Conservation (phyloP, 2,329 filamentous ascomycete genomes). For the Hansfordia pulvinata region DNA sequence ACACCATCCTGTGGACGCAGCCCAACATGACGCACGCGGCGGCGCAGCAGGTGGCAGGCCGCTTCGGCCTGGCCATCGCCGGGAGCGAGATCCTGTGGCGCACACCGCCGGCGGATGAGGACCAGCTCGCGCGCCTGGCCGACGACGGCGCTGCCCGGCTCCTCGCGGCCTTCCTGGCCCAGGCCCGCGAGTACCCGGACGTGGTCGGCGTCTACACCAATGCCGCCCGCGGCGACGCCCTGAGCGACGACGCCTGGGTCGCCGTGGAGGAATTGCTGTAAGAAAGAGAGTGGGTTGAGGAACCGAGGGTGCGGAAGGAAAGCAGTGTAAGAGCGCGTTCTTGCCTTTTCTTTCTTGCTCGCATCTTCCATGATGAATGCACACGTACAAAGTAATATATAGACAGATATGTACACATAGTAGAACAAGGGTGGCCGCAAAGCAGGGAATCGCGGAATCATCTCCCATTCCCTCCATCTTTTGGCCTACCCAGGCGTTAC, state of each 20-base stretch:
- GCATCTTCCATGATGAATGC: no score
- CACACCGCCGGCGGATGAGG: constrained; percentile 68
- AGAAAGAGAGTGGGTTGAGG: no score
- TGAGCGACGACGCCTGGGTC: constrained; percentile 40
- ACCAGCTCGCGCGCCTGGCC: constrained; percentile 55
- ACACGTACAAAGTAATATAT: no score
- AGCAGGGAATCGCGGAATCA: no score
- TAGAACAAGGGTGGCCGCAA: no score
- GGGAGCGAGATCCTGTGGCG: constrained; percentile 76
- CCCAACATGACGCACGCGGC: constrained; percentile 50
- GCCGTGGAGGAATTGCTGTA: constrained; percentile 36
- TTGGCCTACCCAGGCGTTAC: no score
- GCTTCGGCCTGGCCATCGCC: constrained; percentile 52
- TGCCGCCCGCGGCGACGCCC: constrained; percentile 31
- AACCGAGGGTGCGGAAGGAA: no score
- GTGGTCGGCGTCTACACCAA: constrained; percentile 76
- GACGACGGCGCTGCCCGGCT: constrained; percentile 37
- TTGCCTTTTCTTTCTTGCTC: no score
- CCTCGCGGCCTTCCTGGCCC: constrained; percentile 45
- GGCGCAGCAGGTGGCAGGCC: constrained; percentile 47
- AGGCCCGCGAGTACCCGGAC: constrained; percentile 52
- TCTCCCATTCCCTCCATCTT: no score
- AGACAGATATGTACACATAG: background rate
- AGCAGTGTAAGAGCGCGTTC: no score
- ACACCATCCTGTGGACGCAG: constrained; percentile 58